Conservation (phyloP, 768 basidiomycete genomes). For the Pholiota molesta region DNA sequence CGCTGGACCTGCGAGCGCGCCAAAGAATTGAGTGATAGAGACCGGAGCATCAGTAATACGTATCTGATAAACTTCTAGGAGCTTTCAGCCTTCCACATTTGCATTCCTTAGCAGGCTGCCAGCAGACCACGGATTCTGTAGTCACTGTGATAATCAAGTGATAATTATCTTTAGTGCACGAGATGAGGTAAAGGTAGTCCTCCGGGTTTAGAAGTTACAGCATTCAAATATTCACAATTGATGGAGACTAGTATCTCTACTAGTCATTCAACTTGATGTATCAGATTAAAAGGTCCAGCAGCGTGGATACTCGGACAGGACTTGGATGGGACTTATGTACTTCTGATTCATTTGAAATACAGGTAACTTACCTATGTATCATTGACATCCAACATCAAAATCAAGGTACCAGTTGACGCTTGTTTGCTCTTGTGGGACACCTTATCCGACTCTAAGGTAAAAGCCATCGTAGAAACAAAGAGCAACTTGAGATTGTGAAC, state of each 20-base stretch:
- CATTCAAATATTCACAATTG: neutral
- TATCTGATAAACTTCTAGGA: neutral
- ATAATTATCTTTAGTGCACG: neutral
- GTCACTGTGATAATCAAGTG: no score
- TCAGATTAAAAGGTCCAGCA: neutral
- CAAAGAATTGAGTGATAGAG: neutral
- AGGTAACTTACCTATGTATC: neutral
- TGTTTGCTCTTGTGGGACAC: conserved; percentile 1
- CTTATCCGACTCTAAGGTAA: neutral
- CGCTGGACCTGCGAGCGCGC: neutral
- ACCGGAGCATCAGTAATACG: neutral
- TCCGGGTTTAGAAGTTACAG: neutral
- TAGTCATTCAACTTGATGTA: neutral
- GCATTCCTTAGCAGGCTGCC: neutral
- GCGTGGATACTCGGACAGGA: neutral
- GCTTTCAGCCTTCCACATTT: neutral
- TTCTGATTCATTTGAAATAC: neutral
- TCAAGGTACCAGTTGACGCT: neutral
- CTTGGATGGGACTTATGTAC: neutral
- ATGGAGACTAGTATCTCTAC: neutral
- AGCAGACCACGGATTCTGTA: neutral
- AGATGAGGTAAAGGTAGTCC: neutral
- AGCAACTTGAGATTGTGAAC: neutral
- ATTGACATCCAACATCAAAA: neutral
- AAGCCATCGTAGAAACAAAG: neutral